Evolutionary conservation across 441 rosid species (phyloP), one percentile per base, ranked within the genome.

Genomic region (Adansonia gregorii): DNA sequence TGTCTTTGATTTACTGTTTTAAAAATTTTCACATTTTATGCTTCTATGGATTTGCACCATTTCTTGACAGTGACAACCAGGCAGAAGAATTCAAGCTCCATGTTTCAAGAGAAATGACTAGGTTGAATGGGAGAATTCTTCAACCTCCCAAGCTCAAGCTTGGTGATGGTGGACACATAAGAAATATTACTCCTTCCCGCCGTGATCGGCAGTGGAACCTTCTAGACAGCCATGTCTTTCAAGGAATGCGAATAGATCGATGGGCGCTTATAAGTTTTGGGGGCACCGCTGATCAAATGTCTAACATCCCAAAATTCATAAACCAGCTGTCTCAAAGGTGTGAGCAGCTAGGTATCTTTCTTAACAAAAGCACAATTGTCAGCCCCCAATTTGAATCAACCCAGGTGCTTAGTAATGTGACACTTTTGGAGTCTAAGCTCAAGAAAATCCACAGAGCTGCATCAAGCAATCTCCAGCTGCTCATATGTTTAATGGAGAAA

Each of bases 211-310:
- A 90, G 73, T 92, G 94, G 97, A 95, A 88, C 83, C 87, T 93
- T 71, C 64, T 81, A 45, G 98, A 95, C 41, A 87, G 95, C 83
- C 91, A 87, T 86, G 93, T 87, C 74, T 88, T 80, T 51, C 92
- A 91, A 79, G 98, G 94, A 81, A 89, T 85, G 17, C 84, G 85
- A 73, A 80, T 93, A 45, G 94, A 92, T 35, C 86, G 92, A 81
- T 95, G 98, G 99, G 92, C 95, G 3, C 88, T 95, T 81, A 86
- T 95, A 79, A 92, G 98, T 83, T 91, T 95, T 22, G 98, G 99
- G 59, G 95, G 98, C 72, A 90, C 87, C 31, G 65, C 56, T 11
- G 98, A 94, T 80, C 98, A 93, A 85, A 93, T 83, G 85, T 88
- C 92, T 56, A 81, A 77, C 78, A 86, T 94, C 67, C 89, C 94